phyloP scores from a whole-genome alignment of 2,329 filamentous ascomycete genomes.

The Verticillium klebahnii region DNA sequence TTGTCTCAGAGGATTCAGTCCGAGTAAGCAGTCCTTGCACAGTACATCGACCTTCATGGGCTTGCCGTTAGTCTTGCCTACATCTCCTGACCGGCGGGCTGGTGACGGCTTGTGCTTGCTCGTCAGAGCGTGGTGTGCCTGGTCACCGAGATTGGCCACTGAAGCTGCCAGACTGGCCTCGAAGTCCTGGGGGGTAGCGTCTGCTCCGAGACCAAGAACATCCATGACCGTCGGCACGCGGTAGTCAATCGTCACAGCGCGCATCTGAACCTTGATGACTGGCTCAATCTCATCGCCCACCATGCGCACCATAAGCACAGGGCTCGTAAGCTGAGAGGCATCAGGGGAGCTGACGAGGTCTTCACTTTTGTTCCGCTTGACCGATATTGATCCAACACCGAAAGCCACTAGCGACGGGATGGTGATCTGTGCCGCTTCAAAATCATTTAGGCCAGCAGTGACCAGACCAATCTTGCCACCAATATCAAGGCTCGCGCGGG shows the following conservation, averaged over 20 bases:
- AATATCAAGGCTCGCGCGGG: constrained; percentile 58
- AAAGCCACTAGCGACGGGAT: constrained; percentile 78
- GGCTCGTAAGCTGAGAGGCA: constrained; percentile 20
- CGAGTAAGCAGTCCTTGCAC: constrained; percentile 75
- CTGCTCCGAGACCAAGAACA: constrained; percentile 64
- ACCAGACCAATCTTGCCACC: constrained; percentile 65
- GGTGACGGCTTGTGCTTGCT: constrained; percentile 7
- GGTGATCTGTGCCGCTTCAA: constrained; percentile 77
- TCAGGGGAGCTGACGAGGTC: constrained; percentile 60
- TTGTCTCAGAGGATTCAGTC: constrained; percentile 74
- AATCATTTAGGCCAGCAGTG: constrained; percentile 51
- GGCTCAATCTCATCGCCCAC: constrained; percentile 95
- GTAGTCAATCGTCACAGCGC: constrained; percentile 84
- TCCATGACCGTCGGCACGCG: constrained; percentile 79
- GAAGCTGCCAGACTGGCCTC: constrained; percentile 74
- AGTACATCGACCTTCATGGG: constrained; percentile 68
- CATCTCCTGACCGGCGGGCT: constrained; percentile 2
- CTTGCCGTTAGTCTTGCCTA: constrained; percentile 32
- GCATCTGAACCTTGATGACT: constrained; percentile 79
- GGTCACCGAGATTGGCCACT: constrained; percentile 69
- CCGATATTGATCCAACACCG: constrained; percentile 59
- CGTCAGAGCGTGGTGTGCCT: constrained; percentile 46
- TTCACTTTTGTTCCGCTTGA: constrained; percentile 63
- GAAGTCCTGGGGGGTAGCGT: constrained; percentile 66
- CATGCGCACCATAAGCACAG: constrained; percentile 79